Base-by-base conservation (phyloP, 495 filamentous ascomycete genomes). In the Penicillium fimorum region DNA sequence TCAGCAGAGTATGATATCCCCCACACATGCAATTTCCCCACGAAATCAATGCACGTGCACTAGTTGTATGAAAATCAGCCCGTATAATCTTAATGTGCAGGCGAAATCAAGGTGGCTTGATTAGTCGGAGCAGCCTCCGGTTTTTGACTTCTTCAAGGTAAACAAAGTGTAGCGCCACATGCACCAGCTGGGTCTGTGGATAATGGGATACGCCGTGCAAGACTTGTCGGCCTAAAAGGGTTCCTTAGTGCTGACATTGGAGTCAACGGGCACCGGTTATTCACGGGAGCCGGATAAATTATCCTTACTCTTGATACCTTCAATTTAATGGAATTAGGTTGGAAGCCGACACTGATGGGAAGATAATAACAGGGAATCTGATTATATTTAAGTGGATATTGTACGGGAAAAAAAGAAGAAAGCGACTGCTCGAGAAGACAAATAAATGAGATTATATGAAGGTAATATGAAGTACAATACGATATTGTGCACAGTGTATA, bases 71-170 rank as follows among this genome's bases (percentile, higher is more conserved):
- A n/a, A n/a, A 37, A 37, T n/a, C 13, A 37, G 33, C 13, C 15
- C 33, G n/a, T n/a, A 7, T n/a, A n/a, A 12, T 13, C 5, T 15
- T 37, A 37, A 10, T 3, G 29, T 44, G 9, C 40, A 32, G 20
- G 20, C 11, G 5, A 18, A 60, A 37, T 20, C 17, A 11, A 44
- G 4, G 33, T 57, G 38, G 53, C 53, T 56, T 56, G 35, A 41
- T 40, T 59, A 58, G 52, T 53, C 62, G 62, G 62, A 62, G 59
- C 22, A 33, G 44, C 11, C 62, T 62, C 62, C 62, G 45, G 18
- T 53, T 50, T 17, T 22, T 50, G 37, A 33, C n/a, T 58, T 53
- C 43, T 41, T 42, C 44, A 47, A 5, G 32, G 24, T 35, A 11
- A 35, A 25, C 5, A 47, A 12, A 33, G 29, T 22, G 22, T 24